phyloP scores from a whole-genome alignment of 208 protist species.

The Acanthamoeba castellanii region DNA sequence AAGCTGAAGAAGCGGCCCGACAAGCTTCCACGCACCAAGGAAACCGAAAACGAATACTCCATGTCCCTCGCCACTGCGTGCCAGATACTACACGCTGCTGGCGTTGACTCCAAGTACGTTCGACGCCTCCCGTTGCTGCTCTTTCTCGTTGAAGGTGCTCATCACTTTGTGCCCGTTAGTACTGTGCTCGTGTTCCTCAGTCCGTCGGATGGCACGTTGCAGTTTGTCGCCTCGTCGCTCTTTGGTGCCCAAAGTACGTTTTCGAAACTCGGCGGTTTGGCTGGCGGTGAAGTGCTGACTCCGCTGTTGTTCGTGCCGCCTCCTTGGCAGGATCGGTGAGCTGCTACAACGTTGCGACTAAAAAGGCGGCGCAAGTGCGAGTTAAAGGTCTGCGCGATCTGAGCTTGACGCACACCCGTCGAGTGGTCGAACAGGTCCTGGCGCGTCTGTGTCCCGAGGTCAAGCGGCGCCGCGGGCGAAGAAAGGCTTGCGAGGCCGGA shows the following conservation, averaged over 20 bases:
- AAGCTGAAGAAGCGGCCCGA: slow-evolving; percentile 47
- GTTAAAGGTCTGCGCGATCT: slow-evolving; percentile 17
- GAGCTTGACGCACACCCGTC: not conserved
- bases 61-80: not conserved
- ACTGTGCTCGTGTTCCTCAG: not conserved
- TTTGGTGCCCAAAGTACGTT: not conserved
- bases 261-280: not conserved
- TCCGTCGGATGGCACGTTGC: not conserved
- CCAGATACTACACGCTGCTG: not conserved
- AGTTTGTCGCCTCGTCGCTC: slow-evolving; percentile 10
- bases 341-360: slow-evolving; percentile 29
- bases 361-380: not conserved
- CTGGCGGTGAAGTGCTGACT: not conserved
- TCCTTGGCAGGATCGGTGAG: not conserved
- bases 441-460: not conserved
- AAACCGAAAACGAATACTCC: slow-evolving; percentile 29
- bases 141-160: not conserved
- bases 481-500: not conserved
- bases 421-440: not conserved
- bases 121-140: no score
- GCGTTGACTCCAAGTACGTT: not conserved
- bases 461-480: not conserved
- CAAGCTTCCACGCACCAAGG: not conserved
- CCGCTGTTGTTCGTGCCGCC: not conserved
- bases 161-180: not conserved